Evolutionary conservation across 1,284 basidiomycete genomes (phyloP), one percentile per base, ranked within the genome.

Genomic region (Cronartium quercuum): DNA sequence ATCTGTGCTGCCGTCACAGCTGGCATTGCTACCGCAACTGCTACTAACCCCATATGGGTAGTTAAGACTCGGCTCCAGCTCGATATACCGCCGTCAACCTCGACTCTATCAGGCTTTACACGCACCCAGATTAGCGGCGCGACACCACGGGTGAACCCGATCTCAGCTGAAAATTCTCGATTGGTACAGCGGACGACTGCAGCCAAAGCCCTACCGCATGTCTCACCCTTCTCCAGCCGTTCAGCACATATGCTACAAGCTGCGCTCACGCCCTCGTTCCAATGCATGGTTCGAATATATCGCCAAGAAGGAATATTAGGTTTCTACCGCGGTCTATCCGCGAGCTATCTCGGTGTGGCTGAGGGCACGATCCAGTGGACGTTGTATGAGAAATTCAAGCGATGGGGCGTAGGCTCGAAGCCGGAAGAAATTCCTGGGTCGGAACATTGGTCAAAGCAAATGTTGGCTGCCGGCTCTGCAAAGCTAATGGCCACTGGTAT

Each of bases 351-450:
- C 18, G 96, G 96, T 40, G 95, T 98, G 6, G 91, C 93, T 18
- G 96, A 99, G 82, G 91, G 91, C 3, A 94, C 94, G 24, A 98
- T 98, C 73, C 95, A 98, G 81, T 99, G 96, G 96, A 91, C 91
- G 24, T 84, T 99, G 12, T 98, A 99, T 82, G 96, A 98, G 81
- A 85, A 87, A 42, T 82, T 94, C 75, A 93, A 94, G 82, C 85
- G 83, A 41, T 47, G 37, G 21, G 71, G 71, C 61, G 29, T 7
- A 18, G 71, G 55, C 29, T 37, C 9, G 42, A 24, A 29, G 3
- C 24, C 15, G 29, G 1, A 3, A 29, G 42, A 41, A 41, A 47
- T 57, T 24, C 37, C 42, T 18, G 55, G 44, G 37, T 42, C 61
- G 74, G 40, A 77, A 74, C 44, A 90, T 80, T 92, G 90, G 89